phyloP scores from a whole-genome alignment of 345 rosid species.

The Brassica nigra region DNA sequence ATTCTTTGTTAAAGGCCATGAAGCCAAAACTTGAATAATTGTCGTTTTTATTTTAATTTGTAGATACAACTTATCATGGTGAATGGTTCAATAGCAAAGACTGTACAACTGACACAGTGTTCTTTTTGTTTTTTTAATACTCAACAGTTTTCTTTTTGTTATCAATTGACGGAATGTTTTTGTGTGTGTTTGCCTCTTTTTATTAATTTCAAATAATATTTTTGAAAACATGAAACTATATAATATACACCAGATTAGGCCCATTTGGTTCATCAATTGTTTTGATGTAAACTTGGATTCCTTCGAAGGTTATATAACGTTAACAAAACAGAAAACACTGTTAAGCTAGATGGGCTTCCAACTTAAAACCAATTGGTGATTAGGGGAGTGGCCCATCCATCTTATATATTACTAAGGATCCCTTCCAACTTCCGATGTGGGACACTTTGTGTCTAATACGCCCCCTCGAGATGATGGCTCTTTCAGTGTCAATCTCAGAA shows the following conservation, averaged over 20 bases:
- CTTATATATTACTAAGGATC: too few relatives aligned
- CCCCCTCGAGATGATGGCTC: too few relatives aligned
- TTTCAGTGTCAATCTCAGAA: too few relatives aligned
- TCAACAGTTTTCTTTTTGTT: conserved; percentile 5
- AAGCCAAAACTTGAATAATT: background rate
- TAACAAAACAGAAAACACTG: too few relatives aligned
- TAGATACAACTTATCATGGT: conserved; percentile 16
- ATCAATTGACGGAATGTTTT: conserved; percentile 26
- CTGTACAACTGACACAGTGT: conserved; percentile 19
- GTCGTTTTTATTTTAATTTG: conserved; percentile 2
- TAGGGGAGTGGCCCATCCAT: too few relatives aligned
- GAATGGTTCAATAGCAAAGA: background rate
- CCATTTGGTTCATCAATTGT: background rate
- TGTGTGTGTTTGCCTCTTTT: background rate
- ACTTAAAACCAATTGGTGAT: too few relatives aligned
- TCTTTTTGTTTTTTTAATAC: conserved; percentile 4
- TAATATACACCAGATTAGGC: background rate
- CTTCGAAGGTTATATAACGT: background rate
- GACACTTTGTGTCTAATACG: too few relatives aligned
- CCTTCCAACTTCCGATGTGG: too few relatives aligned
- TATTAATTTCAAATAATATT: background rate
- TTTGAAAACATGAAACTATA: conserved; percentile 1
- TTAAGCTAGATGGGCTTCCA: too few relatives aligned
- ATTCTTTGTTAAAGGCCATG: background rate
- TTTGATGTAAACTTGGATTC: background rate